A percentile compares a stretch with the other conserved stretches of the same genome.
Evolutionary conservation across 139 green algal genomes (phyloP).

Genomic region (Chlorella sorokiniana): DNA sequence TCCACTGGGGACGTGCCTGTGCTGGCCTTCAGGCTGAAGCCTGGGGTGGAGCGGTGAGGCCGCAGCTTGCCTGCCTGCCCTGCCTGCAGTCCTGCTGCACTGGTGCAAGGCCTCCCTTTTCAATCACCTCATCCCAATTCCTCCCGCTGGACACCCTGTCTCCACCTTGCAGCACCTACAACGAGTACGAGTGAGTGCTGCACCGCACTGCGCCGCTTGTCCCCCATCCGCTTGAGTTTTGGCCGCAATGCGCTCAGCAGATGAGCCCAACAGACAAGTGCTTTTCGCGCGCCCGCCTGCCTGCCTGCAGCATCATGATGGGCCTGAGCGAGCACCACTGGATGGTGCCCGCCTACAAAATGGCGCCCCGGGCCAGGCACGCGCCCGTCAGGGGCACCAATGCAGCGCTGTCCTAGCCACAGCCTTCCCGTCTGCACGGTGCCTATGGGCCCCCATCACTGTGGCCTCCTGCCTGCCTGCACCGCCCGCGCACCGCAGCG

Average conservation of each 20-base stretch:
- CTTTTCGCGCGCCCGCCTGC: no score
- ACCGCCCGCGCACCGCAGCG: neutral
- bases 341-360: conserved; percentile 70
- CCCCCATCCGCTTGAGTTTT: no score
- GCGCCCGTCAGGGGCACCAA: neutral
- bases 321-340: conserved; percentile 5
- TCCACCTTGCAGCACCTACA: neutral
- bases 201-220: no score
- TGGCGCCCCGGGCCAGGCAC: conserved; percentile 55
- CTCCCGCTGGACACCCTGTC: conserved; percentile 56
- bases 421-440: neutral
- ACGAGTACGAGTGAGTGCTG: conserved; percentile 31
- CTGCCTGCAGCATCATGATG: conserved; percentile 2
- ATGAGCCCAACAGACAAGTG: no score
- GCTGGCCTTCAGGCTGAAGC: conserved; percentile 62
- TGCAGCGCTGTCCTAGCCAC: neutral
- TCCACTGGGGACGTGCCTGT: conserved; percentile 53
- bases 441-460: neutral
- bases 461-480: neutral
- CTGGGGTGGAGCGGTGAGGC: neutral
- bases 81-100: no score
- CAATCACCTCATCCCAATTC: no score
- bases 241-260: no score
- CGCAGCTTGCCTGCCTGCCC: no score
- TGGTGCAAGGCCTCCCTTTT: no score